Evolutionary conservation across 306 rosid species (phyloP), one percentile per base, ranked within the genome.

Genomic region (Vigna reflexopilosa): DNA sequence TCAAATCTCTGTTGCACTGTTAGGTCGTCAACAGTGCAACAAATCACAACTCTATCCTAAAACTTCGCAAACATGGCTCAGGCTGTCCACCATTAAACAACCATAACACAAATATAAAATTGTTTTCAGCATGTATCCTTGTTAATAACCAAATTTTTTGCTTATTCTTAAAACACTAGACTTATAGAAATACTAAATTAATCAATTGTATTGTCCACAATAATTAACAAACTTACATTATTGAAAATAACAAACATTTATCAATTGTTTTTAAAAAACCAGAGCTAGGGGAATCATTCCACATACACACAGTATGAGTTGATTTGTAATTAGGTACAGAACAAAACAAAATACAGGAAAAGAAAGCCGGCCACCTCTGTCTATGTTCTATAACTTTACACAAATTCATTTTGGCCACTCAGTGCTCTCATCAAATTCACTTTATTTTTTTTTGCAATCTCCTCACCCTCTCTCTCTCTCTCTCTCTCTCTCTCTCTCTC

Each of bases 321-420:
- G 69, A 66, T 30, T 77, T 6, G 26, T 22, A 36, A 71, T 71
- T 52, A 54, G 64, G 76, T 57, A n/a, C 71, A 44, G 45, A 70
- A 82, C 75, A 77, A 48, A 55, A 72, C 82, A 47, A 72, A 77
- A 65, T 22, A 56, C 66, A 16, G 67, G 52, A 56, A 77, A 72
- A 26, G 79, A 72, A 72, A 67, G 83, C 86, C 86, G 83, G 83
- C 83, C 77, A 55, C 51, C 55, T 47, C 9, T 55, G 51, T 40
- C 32, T 69, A 51, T 71, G 83, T 62, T 63, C 13, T 78, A 13
- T 19, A 20, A 22, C 81, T 76, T 72, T 63, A 64, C 78, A 76
- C 67, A 66, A 34, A 8, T 67, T 47, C 71, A 77, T 77, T 71
- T 77, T 66, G 56, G 86, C 79, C 76, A 71, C 82, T 42, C 70